Conservation (phyloP, 179 eudicot species). For the Patellifolia procumbens region DNA sequence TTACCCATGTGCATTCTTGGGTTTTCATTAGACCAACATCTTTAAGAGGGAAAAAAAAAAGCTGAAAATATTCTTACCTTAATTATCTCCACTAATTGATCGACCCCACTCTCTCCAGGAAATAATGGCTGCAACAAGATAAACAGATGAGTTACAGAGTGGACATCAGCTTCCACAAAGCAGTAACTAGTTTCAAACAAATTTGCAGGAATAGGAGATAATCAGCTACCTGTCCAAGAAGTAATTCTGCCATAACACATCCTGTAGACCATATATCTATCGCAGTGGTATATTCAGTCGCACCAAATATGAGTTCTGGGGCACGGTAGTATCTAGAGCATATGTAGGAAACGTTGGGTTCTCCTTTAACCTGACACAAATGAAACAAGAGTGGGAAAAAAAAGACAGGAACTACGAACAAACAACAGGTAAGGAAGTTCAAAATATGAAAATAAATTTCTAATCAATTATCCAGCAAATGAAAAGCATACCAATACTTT, state of each 20-base stretch:
- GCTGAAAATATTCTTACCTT: constrained; percentile 51
- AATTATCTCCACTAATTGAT: constrained; percentile 90
- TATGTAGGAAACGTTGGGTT: constrained; percentile 91
- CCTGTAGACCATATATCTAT: constrained; percentile 97
- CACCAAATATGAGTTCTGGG: constrained; percentile 94
- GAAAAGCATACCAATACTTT: constrained; percentile 77
- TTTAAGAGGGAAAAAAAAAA: not conserved
- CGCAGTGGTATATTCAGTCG: constrained; percentile 91
- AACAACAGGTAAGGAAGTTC: not conserved
- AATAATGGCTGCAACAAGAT: constrained; percentile 71
- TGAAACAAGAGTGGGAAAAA: not conserved
- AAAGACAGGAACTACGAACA: not conserved
- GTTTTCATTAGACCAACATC: not conserved
- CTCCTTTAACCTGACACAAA: constrained; percentile 79
- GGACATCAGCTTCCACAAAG: not conserved
- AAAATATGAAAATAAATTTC: not conserved
- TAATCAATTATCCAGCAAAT: constrained; percentile 5
- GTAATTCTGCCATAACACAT: constrained; percentile 96
- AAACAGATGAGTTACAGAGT: constrained; percentile 11
- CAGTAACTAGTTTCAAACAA: not conserved
- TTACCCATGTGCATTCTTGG: not conserved
- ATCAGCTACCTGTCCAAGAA: constrained; percentile 80
- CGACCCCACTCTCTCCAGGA: constrained; percentile 98
- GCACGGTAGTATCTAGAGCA: constrained; percentile 97
- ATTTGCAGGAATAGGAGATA: constrained; percentile 1